Evolutionary conservation across 192 early-diverging fungal genomes (phyloP).

Genomic region (Dissophora ornata): DNA sequence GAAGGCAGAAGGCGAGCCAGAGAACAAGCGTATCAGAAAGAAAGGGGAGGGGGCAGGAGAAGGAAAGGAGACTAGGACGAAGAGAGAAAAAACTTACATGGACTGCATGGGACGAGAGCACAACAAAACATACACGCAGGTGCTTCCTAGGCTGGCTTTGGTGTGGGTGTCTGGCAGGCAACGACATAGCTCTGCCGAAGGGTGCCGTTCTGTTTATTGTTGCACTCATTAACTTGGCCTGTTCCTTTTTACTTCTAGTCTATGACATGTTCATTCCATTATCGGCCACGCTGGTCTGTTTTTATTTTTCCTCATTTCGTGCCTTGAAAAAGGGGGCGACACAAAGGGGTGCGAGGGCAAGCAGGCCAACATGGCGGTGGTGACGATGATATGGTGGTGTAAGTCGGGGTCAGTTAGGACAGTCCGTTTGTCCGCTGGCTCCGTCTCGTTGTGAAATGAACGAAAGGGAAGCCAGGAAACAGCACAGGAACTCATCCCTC

Average conservation of each 20-base stretch:
- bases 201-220: neutral
- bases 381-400: too few species aligned
- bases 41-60: conserved; percentile 5
- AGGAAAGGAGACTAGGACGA: neutral
- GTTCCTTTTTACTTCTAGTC: too few species aligned
- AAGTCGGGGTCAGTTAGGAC: too few species aligned
- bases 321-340: neutral
- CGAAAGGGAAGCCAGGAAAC: too few species aligned
- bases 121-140: conserved; percentile 2
- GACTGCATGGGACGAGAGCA: conserved; percentile 2
- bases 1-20: neutral
- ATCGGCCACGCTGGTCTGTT: neutral
- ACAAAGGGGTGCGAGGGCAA: neutral
- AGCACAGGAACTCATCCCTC: too few species aligned
- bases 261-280: too few species aligned
- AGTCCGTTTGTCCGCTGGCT: too few species aligned
- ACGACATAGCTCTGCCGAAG: conserved; percentile 5
- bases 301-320: neutral
- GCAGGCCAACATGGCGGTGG: neutral
- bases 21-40: conserved; percentile 1
- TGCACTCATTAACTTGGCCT: too few species aligned
- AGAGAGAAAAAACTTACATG: neutral
- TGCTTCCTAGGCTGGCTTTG: neutral
- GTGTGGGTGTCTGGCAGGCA: conserved; percentile 1
- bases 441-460: too few species aligned